These are phyloP conservation scores for Penicillium sp. DNA, from an alignment of 2,329 filamentous ascomycete species.

Conservation along the genomic window DNA sequence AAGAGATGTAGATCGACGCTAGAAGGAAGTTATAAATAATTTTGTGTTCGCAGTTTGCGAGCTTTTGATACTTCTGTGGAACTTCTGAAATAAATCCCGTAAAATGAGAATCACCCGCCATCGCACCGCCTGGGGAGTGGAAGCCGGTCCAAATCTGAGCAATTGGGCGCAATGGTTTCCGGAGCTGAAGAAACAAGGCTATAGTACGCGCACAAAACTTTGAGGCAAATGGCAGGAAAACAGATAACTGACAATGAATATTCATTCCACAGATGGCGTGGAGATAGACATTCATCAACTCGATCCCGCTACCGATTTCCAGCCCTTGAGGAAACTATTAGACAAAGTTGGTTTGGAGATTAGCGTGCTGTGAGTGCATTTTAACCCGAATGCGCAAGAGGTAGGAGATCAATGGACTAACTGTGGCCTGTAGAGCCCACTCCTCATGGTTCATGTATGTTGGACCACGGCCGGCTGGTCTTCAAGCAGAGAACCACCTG, in stretches of 20 bases:
- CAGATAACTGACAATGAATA: neutral
- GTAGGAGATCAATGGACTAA: neutral
- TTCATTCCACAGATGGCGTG: slow-evolving; percentile 17
- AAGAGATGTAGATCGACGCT: neutral
- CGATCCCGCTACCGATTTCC: slow-evolving; percentile 6
- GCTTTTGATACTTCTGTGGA: neutral
- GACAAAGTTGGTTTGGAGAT: slow-evolving; percentile 25
- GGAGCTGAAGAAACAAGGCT: slow-evolving; percentile 27
- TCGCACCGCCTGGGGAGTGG: slow-evolving; percentile 27
- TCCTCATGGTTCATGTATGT: slow-evolving; percentile 24
- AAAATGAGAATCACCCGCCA: slow-evolving; percentile 23
- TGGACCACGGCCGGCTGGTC: slow-evolving; percentile 20
- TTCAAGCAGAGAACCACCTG: slow-evolving; percentile 20
- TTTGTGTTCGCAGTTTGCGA: neutral
- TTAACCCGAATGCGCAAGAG: neutral
- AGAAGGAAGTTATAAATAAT: neutral
- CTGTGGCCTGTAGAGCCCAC: slow-evolving; percentile 9
- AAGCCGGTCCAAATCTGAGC: slow-evolving; percentile 18
- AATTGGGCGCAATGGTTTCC: slow-evolving; percentile 26
- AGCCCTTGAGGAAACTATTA: slow-evolving; percentile 14
- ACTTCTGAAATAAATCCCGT: neutral
- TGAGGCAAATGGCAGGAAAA: neutral
- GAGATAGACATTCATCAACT: slow-evolving; percentile 24
- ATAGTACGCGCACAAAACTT: slow-evolving; percentile 15
- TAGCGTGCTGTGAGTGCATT: slow-evolving; percentile 18